Base-by-base conservation (phyloP, 2,329 filamentous ascomycete genomes). In the Metarhizium anisopliae region DNA sequence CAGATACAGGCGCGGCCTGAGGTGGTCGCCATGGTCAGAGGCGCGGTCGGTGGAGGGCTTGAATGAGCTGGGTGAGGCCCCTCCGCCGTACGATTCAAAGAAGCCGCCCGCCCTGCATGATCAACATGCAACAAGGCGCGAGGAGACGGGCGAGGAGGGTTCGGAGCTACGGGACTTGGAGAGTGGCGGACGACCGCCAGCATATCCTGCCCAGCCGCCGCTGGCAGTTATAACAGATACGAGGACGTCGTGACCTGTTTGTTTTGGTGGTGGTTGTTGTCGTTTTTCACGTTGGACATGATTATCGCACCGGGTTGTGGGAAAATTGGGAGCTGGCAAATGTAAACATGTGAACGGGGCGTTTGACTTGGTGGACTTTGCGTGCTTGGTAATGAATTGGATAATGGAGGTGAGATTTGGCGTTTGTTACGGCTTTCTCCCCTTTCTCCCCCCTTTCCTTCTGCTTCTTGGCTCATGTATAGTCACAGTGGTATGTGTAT, bases 61-160 rank as follows among this genome's bases (percentile, higher is more conserved):
- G 55, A 78, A 87, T 64, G 83, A 86, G 69, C 68, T 77, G 47
- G 84, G 84, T 32, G 82, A 86, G 66, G 81, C 83, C 10, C 84
- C 84, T 52, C 84, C 84, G 51, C 82, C 84, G 0, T 87, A 87
- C 65, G 72, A 71, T 45, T 63, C 64, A 6, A 70, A 69, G 61
- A 66, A 68, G 59, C 59, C 64, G 32, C 54, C 59, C 18, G 54
- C 30, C 35, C 40, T 54, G 20, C 29, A 42, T 36, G 47, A 51
- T 32, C n/a, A 36, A 16, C 53, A 20, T 42, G 43, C 20, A 4
- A 6, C 30, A n/a, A 29, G 16, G 25, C 43, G 16, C 29, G 36
- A 57, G 40, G 51, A 42, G 49, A 13, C 47, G 18, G 51, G 51
- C 49, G 50, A 32, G 10, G 59, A 50, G 51, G 60, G 7, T 1